Base-by-base conservation (phyloP, 768 basidiomycete genomes). In the Lactarius sanguifluus region DNA sequence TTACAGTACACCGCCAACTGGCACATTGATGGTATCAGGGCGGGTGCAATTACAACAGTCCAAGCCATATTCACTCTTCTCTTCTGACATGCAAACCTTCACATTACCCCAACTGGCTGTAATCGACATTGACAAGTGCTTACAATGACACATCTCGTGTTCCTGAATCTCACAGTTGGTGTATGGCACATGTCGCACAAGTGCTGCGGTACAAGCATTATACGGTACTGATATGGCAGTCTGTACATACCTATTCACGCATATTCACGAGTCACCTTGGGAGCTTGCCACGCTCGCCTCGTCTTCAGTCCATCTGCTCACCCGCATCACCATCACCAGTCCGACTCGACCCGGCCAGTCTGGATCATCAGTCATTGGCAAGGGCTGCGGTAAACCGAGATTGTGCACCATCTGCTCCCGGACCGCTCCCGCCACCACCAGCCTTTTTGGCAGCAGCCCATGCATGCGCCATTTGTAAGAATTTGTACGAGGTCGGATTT, bases 401-500 rank as follows among this genome's bases (percentile, higher is more conserved):
- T 52, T 83, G 73, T 61, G 78, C 69, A 34, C 73, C 38, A 40
- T 40, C 38, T 15, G 38, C 38, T 40, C 71, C 55, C 60, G 55
- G 43, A 62, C 65, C 65, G 54, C 61, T 56, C n/a, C n/a, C n/a
- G 62, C 61, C 61, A 59, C 64, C 38, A 12, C 43, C 62, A 36
- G 70, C 68, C 62, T 78, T 80, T 71, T 79, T 80, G 5, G 77
- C 81, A 61, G 85, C 82, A 1, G 84, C 72, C 96, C 96, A 98
- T 0, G 89, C 89, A 74, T 96, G 94, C 0, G 96, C 96, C 83
- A 91, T 93, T 75, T 96, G 90, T 74, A 98, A 80, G 82, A 98
- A 95, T 73, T 95, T 96, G 88, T 95, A 96, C 0, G 92, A 86
- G 0, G 93, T 89, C 0, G 96, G 93, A 73, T 97, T 96, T 56